These are phyloP conservation scores for Seiridium unicorne DNA, from an alignment of 2,329 filamentous ascomycete genomes.

Conservation along the genomic window DNA sequence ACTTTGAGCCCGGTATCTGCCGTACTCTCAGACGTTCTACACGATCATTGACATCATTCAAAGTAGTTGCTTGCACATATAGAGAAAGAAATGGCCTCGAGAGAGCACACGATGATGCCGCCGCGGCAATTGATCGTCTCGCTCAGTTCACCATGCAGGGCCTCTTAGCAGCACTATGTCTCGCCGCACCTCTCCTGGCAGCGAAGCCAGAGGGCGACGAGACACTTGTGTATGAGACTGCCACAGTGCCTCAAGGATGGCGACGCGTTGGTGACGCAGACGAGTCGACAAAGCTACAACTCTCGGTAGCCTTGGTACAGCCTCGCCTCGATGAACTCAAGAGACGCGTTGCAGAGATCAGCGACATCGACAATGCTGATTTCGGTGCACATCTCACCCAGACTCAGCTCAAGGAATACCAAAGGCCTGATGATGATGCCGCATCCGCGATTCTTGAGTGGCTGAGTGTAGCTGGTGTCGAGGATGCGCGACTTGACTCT, in stretches of 20 bases:
- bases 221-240: neutral
- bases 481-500: neutral
- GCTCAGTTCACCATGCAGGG: neutral
- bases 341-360: neutral
- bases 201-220: neutral
- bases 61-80: neutral
- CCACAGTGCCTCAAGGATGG: neutral
- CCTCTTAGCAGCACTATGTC: neutral
- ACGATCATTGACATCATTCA: neutral
- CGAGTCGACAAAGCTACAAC: neutral
- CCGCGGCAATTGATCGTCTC: neutral
- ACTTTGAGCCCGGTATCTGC: neutral
- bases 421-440: neutral
- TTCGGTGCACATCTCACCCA: neutral
- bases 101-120: neutral
- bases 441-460: neutral
- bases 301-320: neutral
- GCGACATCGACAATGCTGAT: neutral
- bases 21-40: neutral
- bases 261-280: neutral
- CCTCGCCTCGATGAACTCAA: neutral
- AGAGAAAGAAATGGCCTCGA: neutral
- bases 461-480: neutral
- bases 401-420: neutral
- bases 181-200: neutral